Evolutionary conservation across 352 stramenopile genomes (phyloP).

Genomic region (Pythium sukuiense): DNA sequence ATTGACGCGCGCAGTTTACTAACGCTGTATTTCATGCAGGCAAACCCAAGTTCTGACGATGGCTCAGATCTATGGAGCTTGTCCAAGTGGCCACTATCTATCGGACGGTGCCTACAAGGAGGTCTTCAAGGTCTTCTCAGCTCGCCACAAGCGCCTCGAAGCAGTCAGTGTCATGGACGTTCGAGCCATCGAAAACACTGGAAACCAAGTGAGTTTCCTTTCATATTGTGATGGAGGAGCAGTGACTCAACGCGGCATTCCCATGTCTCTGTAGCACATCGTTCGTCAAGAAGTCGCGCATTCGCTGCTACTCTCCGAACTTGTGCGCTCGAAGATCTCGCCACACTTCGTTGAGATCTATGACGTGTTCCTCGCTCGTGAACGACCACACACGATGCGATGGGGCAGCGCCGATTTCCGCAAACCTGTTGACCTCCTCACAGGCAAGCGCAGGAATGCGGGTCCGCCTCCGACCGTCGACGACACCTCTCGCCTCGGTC

Average conservation of each 20-base stretch:
- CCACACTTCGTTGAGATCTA: slow-evolving; percentile 95
- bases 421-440: slow-evolving; percentile 64
- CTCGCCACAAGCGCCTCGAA: slow-evolving; percentile 56
- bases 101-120: slow-evolving; percentile 87
- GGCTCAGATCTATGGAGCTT: slow-evolving; percentile 43
- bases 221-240: not conserved
- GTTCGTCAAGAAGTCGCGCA: slow-evolving; percentile 94
- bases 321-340: slow-evolving; percentile 85
- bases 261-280: slow-evolving; percentile 47
- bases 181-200: slow-evolving; percentile 75
- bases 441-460: slow-evolving; percentile 26
- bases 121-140: slow-evolving; percentile 85
- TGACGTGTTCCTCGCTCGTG: slow-evolving; percentile 89
- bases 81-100: slow-evolving; percentile 75
- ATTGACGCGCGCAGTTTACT: slow-evolving; percentile 7
- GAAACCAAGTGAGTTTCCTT: slow-evolving; percentile 75
- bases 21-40: slow-evolving; percentile 28
- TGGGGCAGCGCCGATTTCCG: slow-evolving; percentile 68
- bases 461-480: slow-evolving; percentile 4
- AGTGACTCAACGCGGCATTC: not conserved
- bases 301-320: slow-evolving; percentile 89
- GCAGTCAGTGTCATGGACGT: slow-evolving; percentile 93
- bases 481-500: slow-evolving; percentile 9
- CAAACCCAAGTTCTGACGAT: slow-evolving; percentile 42
- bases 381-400: slow-evolving; percentile 43